These are phyloP conservation scores for Dryadomyces quercus-mongolicae DNA, from an alignment of 2,329 filamentous ascomycete species.

Conservation along the genomic window DNA sequence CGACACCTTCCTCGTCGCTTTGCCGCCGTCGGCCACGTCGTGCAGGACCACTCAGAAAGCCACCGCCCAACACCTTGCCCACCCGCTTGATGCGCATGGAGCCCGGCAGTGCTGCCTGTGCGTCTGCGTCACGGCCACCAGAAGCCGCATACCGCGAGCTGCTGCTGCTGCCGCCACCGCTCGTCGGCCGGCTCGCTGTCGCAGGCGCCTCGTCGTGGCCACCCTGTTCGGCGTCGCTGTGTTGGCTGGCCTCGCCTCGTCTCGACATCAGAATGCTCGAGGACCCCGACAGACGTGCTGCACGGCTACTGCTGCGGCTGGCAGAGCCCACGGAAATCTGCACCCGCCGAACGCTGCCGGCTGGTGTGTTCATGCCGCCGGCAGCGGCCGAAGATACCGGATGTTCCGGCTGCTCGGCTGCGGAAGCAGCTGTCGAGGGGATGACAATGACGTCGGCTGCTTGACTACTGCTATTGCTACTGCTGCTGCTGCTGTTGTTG, in stretches of 20 bases:
- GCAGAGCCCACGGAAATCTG: conserved; percentile 42
- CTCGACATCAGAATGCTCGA: conserved; percentile 21
- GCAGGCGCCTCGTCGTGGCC: conserved; percentile 35
- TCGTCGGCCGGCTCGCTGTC: conserved; percentile 35
- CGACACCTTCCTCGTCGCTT: conserved; percentile 51
- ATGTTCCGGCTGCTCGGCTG: too few species aligned
- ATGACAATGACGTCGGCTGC: conserved; percentile 2
- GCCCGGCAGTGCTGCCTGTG: conserved; percentile 53
- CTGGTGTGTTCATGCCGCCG: conserved; percentile 27
- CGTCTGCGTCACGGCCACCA: conserved; percentile 20
- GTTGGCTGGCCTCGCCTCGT: conserved; percentile 15
- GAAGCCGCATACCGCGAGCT: conserved; percentile 10
- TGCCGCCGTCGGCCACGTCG: conserved; percentile 56
- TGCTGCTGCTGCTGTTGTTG: too few species aligned
- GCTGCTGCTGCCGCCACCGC: conserved; percentile 22
- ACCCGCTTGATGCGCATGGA: conserved; percentile 69
- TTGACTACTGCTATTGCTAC: too few species aligned
- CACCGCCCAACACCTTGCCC: conserved; percentile 58
- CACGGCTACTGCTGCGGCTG: conserved; percentile 17
- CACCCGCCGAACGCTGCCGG: conserved; percentile 38
- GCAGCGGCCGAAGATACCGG: too few species aligned
- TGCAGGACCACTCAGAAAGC: conserved; percentile 69
- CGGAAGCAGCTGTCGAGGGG: not conserved
- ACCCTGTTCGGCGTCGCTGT: conserved; percentile 31
- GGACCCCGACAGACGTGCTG: conserved; percentile 20